Conservation (phyloP, 2,329 filamentous ascomycete species). For the Graphilbum fragrans region DNA sequence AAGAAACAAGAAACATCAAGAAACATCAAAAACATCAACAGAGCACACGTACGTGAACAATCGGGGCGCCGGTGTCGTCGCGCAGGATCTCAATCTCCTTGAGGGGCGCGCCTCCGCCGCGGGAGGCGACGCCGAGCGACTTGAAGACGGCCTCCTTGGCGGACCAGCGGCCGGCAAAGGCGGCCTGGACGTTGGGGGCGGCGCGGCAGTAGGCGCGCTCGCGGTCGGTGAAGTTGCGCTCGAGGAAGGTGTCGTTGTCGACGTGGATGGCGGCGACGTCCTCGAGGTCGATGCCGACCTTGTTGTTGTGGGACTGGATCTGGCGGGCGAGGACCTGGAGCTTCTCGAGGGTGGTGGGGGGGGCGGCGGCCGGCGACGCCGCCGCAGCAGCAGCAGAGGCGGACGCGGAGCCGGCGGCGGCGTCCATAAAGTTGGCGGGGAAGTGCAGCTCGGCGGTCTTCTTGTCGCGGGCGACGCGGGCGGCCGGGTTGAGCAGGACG, state of each 20-base stretch:
- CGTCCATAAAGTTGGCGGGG: slow-evolving; percentile 48
- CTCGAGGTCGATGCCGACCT: slow-evolving; percentile 91
- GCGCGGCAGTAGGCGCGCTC: slow-evolving; percentile 82
- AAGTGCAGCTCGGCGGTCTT: slow-evolving; percentile 73
- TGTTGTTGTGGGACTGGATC: slow-evolving; percentile 54
- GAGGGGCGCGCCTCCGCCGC: slow-evolving; percentile 78
- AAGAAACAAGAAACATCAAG: background rate
- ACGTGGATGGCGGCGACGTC: slow-evolving; percentile 80
- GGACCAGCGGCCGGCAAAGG: slow-evolving; percentile 90
- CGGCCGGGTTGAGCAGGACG: slow-evolving; percentile 88
- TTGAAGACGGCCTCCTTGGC: slow-evolving; percentile 99
- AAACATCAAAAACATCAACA: background rate
- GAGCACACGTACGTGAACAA: slow-evolving; percentile 59
- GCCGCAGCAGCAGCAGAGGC: too few species aligned
- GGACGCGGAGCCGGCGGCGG: too few species aligned
- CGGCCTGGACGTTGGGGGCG: slow-evolving; percentile 57
- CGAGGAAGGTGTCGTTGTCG: slow-evolving; percentile 83
- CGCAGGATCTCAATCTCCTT: slow-evolving; percentile 90
- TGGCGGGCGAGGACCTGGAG: slow-evolving; percentile 64
- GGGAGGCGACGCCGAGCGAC: slow-evolving; percentile 74
- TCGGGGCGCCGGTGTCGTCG: slow-evolving; percentile 70
- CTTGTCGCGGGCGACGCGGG: slow-evolving; percentile 74
- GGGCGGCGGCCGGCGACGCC: slow-evolving; percentile 25
- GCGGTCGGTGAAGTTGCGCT: slow-evolving; percentile 80
- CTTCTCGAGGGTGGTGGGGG: slow-evolving; percentile 52